Evolutionary conservation across 768 basidiomycete species (phyloP).

Genomic region (Termitomyces bulborhizus): DNA sequence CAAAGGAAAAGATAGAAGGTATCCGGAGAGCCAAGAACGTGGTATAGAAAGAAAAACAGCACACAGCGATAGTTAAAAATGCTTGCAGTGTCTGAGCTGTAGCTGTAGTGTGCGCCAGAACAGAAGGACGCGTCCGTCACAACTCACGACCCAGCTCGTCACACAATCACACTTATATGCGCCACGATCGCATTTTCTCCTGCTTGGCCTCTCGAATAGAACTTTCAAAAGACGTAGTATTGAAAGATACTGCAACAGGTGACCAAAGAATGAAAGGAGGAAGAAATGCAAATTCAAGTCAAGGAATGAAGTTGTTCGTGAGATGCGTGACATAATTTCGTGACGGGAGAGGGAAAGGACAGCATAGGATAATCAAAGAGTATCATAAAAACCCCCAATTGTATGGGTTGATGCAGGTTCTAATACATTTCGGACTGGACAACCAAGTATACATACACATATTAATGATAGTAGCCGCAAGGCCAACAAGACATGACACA

Average conservation of each 20-base stretch:
- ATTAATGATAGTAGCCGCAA: constrained; percentile 5
- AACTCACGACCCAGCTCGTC: neutral
- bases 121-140: neutral
- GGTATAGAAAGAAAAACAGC: neutral
- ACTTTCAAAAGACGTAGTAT: neutral
- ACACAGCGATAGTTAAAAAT: neutral
- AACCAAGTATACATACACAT: constrained; percentile 11
- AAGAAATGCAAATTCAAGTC: neutral
- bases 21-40: neutral
- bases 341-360: neutral
- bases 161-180: neutral
- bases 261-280: neutral
- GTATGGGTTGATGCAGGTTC: constrained; percentile 8
- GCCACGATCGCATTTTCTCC: neutral
- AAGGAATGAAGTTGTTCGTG: neutral
- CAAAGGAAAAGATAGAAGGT: neutral
- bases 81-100: neutral
- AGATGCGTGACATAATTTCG: constrained; percentile 4
- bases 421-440: constrained; percentile 12
- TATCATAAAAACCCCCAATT: constrained; percentile 4
- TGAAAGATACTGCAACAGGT: neutral
- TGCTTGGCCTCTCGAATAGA: neutral
- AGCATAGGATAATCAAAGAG: constrained; percentile 6
- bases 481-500: constrained; percentile 1
- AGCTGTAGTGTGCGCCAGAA: neutral